A percentile compares a stretch with the other conserved stretches of the same genome.
Evolutionary conservation across 225 moss, liverwort and hornwort species (phyloP).

Genomic region (Anthoceros angustus): DNA sequence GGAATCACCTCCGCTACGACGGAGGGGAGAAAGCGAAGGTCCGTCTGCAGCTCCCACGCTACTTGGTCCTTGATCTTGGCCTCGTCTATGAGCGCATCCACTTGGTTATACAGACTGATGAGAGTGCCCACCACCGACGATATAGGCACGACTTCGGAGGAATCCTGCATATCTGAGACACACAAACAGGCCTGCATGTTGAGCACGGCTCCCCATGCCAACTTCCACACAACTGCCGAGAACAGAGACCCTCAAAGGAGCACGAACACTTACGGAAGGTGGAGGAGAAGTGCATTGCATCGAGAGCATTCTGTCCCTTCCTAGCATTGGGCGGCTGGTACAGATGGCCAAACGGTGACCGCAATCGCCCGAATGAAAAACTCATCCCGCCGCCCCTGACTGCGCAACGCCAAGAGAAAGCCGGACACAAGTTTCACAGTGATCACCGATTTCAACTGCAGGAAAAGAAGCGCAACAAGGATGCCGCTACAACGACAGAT

Average conservation of each 20-base stretch:
- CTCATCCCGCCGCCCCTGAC: not conserved
- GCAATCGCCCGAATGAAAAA: not conserved
- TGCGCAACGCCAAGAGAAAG: not conserved
- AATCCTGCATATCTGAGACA: not conserved
- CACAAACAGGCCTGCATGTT: not conserved
- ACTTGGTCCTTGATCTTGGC: constrained; percentile 14
- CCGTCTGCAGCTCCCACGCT: constrained; percentile 14
- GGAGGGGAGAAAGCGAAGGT: constrained; percentile 9
- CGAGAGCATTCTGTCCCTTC: not conserved
- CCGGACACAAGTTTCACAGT: not conserved
- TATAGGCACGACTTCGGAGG: constrained; percentile 8
- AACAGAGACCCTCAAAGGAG: not conserved
- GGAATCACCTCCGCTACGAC: constrained; percentile 15
- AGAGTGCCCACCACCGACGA: constrained; percentile 12
- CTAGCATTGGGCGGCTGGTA: not conserved
- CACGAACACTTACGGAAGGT: not conserved
- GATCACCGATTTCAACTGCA: no score
- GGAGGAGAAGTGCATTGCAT: not conserved
- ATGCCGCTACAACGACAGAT: no score
- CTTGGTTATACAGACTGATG: constrained; percentile 17
- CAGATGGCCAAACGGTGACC: not conserved
- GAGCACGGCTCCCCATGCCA: no score
- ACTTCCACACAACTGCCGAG: not conserved
- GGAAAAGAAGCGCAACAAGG: no score
- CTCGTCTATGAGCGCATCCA: constrained; percentile 14